These are phyloP conservation scores for Aureobasidium leucospermi DNA, from an alignment of 2,329 filamentous ascomycete genomes.

Conservation along the genomic window DNA sequence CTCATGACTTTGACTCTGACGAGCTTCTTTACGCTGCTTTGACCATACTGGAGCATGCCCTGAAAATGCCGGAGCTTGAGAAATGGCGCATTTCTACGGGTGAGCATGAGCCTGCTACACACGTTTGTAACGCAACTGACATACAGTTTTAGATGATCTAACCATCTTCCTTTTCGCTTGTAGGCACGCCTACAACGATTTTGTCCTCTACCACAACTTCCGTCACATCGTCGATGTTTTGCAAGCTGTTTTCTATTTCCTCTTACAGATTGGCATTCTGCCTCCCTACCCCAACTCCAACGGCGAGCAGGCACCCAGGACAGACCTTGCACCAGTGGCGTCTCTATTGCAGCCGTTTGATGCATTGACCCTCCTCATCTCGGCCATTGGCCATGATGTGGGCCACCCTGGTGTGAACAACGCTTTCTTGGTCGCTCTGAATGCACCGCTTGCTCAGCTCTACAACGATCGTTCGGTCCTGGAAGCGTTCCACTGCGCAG, in stretches of 20 bases:
- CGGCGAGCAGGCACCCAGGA: neutral
- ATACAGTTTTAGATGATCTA: conserved; percentile 57
- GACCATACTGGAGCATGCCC: conserved; percentile 82
- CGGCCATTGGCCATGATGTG: conserved; percentile 96
- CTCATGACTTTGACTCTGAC: conserved; percentile 83
- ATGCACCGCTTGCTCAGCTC: conserved; percentile 84
- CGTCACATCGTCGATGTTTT: conserved; percentile 94
- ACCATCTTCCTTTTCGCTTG: conserved; percentile 81
- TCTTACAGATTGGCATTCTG: conserved; percentile 70
- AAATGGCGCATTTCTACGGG: conserved; percentile 72
- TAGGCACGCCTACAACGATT: conserved; percentile 89
- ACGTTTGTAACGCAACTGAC: conserved; percentile 20
- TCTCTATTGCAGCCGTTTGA: conserved; percentile 77
- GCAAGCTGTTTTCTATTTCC: conserved; percentile 82
- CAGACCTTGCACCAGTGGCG: conserved; percentile 44
- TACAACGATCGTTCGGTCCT: conserved; percentile 97
- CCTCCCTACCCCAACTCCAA: conserved; percentile 51
- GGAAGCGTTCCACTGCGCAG: conserved; percentile 95
- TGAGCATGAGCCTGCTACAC: conserved; percentile 34
- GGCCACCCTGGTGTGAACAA: conserved; percentile 98
- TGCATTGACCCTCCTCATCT: conserved; percentile 79
- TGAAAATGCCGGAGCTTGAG: conserved; percentile 73
- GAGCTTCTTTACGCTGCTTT: conserved; percentile 81
- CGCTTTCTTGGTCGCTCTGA: conserved; percentile 84
- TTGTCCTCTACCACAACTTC: conserved; percentile 97